A percentile compares a stretch with the other conserved stretches of the same genome.
Conservation (phyloP, 176 grass and related monocot species). For the Triticum urartu region DNA sequence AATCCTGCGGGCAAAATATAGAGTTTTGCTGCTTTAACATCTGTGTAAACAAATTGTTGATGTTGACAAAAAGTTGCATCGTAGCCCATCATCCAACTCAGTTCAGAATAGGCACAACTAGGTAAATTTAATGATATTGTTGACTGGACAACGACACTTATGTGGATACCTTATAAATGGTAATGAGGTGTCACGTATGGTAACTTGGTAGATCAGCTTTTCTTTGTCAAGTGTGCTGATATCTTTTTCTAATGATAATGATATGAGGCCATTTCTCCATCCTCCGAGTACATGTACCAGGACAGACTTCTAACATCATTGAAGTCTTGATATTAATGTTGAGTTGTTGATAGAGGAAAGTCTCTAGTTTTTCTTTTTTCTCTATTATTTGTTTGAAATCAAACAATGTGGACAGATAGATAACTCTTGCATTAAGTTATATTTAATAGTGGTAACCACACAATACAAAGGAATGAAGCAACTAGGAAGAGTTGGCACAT, state of each 20-base stretch:
- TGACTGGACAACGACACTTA: neutral
- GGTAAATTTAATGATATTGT: constrained; percentile 11
- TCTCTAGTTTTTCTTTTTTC: neutral
- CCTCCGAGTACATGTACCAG: neutral
- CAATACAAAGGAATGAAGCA: neutral
- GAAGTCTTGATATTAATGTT: constrained; percentile 27
- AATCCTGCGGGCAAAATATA: neutral
- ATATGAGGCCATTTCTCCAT: constrained; percentile 28
- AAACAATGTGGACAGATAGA: neutral
- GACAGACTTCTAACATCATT: constrained; percentile 31
- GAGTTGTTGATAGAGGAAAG: constrained; percentile 17
- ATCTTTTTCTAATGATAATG: constrained; percentile 30
- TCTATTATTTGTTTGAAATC: constrained; percentile 15
- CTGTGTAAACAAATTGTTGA: neutral
- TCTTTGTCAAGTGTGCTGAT: constrained; percentile 8
- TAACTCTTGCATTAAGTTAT: constrained; percentile 13
- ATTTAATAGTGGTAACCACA: constrained; percentile 1
- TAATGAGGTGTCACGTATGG: constrained; percentile 8
- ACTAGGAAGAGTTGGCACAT: constrained; percentile 18
- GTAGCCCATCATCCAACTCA: neutral
- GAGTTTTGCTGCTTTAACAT: neutral
- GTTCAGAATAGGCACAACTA: neutral
- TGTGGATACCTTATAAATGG: neutral
- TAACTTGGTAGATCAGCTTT: neutral
- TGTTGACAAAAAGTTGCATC: neutral